Conservation (phyloP, 2,329 filamentous ascomycete genomes). For the Plectosphaerella cucumerina region DNA sequence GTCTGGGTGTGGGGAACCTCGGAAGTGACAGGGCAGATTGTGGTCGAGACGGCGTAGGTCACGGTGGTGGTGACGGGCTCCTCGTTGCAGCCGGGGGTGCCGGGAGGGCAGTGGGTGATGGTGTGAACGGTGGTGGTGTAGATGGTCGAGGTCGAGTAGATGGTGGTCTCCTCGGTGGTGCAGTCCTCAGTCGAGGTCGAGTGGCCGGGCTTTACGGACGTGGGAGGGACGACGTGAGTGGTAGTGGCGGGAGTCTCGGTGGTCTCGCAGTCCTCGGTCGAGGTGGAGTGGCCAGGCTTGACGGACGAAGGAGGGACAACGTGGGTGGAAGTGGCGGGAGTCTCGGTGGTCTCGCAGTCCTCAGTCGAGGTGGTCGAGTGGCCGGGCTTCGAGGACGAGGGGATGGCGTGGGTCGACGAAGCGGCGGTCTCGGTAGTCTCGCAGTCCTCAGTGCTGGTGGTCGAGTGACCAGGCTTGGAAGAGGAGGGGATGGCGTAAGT, state of each 20-base stretch:
- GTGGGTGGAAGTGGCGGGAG: neutral
- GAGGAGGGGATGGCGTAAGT: too few species aligned
- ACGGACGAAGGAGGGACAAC: too few species aligned
- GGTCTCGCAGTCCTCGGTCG: neutral
- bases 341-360: neutral
- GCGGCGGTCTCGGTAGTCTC: neutral
- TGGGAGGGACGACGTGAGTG: neutral
- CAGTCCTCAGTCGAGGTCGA: neutral
- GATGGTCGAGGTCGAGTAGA: neutral
- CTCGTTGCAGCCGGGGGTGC: slow-evolving; percentile 3
- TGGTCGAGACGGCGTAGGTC: slow-evolving; percentile 33
- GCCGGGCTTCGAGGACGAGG: neutral
- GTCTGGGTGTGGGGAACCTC: slow-evolving; percentile 4
- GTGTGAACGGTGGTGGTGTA: slow-evolving; percentile 7
- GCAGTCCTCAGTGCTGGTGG: neutral
- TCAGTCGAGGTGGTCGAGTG: neutral
- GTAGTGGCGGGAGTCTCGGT: neutral
- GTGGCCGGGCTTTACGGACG: too few species aligned
- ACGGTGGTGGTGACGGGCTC: slow-evolving; percentile 30
- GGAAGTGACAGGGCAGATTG: slow-evolving; percentile 24
- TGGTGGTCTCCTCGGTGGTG: neutral
- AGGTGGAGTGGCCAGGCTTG: neutral
- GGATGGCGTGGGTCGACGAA: neutral
- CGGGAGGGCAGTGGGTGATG: slow-evolving; percentile 18
- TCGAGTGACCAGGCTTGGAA: too few species aligned